Base-by-base conservation (phyloP, 176 grass and related monocot genomes). In the Zoysia japonica region DNA sequence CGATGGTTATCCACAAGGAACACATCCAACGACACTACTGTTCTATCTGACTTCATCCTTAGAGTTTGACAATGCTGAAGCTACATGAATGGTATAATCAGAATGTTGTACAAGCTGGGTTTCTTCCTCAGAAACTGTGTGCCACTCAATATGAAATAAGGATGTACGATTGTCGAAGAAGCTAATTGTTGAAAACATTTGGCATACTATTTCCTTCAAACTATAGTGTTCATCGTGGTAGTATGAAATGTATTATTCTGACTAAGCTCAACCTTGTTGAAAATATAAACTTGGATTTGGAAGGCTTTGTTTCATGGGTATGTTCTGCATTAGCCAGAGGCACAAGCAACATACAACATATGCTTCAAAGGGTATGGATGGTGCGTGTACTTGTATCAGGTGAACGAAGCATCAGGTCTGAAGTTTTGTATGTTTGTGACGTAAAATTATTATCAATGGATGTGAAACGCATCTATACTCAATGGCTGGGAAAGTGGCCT, bases 31-130 rank as follows among this genome's bases (percentile, higher is more conserved):
- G 28, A 28, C 28, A 28, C 28, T 28, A 28, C 28, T 28, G 28
- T 28, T 28, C 28, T 28, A 28, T 28, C 28, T 28, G 28, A 28
- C 28, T 28, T 28, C 28, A 55, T 91, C 48, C 49, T 78, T 68
- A 95, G 87, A 79, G n/a, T 89, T 93, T 74, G 20, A 62, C 2
- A 91, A 76, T 72, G 68, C 39, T 70, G 67, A 84, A 84, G 64
- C 51, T 76, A 81, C 9, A 1, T 11, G 59, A 61, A 3, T 4
- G 3, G 84, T 84, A 79, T 67, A 61, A 47, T 68, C 53, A 37
- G 52, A 73, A 17, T n/a, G 40, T 46, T 72, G 1, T 10, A 65
- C 43, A 20, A 43, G 35, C 4, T 47, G 0, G 60, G 43, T 20
- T 77, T 77, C 43, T 52, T 85, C 49, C 43, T 77, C 49, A 39